These are phyloP conservation scores for Strigomonas culicis DNA, from an alignment of 208 protist species.

Conservation along the genomic window DNA sequence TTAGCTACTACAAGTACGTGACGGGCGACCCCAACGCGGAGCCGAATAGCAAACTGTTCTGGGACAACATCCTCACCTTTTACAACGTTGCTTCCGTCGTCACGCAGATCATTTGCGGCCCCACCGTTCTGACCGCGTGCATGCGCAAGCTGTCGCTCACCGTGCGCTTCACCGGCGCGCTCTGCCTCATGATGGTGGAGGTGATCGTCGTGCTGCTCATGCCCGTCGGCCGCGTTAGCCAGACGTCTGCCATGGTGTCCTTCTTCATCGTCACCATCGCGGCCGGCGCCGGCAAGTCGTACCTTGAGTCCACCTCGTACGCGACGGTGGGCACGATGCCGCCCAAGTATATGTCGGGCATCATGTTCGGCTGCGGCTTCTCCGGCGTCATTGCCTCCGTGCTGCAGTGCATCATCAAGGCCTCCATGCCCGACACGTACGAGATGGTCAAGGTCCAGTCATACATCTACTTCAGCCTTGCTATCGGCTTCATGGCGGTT, in stretches of 20 bases:
- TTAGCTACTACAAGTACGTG: conserved; percentile 70
- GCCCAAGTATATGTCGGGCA: conserved; percentile 68
- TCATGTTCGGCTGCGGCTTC: conserved; percentile 65
- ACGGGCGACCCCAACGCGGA: conserved; percentile 38
- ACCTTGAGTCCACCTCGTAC: conserved; percentile 73
- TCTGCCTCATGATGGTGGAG: conserved; percentile 53
- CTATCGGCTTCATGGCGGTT: conserved; percentile 48
- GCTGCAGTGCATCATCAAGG: conserved; percentile 76
- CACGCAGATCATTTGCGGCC: conserved; percentile 51
- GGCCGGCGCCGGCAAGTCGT: conserved; percentile 61
- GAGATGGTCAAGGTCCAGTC: conserved; percentile 47
- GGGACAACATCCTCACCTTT: conserved; percentile 76
- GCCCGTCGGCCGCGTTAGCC: conserved; percentile 26
- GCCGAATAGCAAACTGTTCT: conserved; percentile 40
- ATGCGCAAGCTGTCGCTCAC: conserved; percentile 46
- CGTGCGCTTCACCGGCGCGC: conserved; percentile 38
- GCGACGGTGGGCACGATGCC: conserved; percentile 78
- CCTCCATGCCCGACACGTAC: conserved; percentile 44
- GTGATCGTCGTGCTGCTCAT: conserved; percentile 60
- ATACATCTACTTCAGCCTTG: conserved; percentile 76
- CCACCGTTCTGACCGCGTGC: conserved; percentile 36
- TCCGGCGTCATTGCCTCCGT: conserved; percentile 53
- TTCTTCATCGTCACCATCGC: conserved; percentile 60
- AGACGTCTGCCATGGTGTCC: conserved; percentile 54
- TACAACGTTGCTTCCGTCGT: conserved; percentile 67